phyloP scores from a whole-genome alignment of 768 basidiomycete species.

The Collybia sp. region DNA sequence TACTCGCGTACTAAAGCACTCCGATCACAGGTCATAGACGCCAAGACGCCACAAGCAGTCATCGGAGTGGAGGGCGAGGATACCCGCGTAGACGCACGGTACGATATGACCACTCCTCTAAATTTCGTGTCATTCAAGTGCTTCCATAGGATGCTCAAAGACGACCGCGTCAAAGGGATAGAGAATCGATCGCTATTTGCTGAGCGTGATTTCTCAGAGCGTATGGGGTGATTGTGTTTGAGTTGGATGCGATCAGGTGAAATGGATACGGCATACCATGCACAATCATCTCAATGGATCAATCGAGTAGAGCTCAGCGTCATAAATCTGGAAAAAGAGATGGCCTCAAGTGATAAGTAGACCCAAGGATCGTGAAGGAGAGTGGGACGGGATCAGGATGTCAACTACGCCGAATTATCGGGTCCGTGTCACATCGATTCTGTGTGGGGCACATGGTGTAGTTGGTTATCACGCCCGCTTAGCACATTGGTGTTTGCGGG shows the following conservation, averaged over 20 bases:
- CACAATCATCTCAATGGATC: conserved; percentile 8
- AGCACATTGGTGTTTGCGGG: conserved; percentile 1
- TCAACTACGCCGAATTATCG: no score
- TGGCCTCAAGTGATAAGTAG: no score
- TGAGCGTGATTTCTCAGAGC: conserved; percentile 12
- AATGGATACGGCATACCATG: neutral
- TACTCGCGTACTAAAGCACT: neutral
- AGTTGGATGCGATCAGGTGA: no score
- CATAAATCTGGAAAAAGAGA: no score
- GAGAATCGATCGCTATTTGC: conserved; percentile 34
- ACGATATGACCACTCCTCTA: conserved; percentile 15
- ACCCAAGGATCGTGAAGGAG: no score
- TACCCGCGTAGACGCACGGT: conserved; percentile 83
- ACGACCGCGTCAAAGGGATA: conserved; percentile 67
- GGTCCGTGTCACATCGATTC: no score
- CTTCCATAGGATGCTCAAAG: conserved; percentile 74
- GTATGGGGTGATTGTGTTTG: conserved; percentile 7
- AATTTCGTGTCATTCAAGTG: neutral
- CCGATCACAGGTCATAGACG: conserved; percentile 72
- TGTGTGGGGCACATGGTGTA: conserved; percentile 1
- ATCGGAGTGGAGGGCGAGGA: conserved; percentile 91
- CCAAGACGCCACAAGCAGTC: conserved; percentile 84
- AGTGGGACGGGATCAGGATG: no score
- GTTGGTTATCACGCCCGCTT: conserved; percentile 4
- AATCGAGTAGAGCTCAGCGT: no score